A percentile compares a stretch with the other conserved stretches of the same genome.
phyloP scores from a whole-genome alignment of 2,329 filamentous ascomycete species.

The Xylaria hypoxylon region DNA sequence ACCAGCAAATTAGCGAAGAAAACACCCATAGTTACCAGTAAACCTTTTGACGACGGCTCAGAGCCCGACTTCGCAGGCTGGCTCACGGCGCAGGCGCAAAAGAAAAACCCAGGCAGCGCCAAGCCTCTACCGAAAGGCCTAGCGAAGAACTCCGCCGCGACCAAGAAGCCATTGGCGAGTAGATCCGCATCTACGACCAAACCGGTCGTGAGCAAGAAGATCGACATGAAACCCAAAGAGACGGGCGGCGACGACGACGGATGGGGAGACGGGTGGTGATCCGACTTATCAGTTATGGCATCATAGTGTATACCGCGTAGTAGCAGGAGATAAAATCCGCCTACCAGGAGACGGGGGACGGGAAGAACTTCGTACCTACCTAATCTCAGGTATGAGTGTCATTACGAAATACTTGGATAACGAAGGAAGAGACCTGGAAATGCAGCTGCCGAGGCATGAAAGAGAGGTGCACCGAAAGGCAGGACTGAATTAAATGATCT shows the following conservation, averaged over 20 bases:
- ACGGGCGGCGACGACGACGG: slow-evolving; percentile 67
- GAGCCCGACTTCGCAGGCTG: slow-evolving; percentile 97
- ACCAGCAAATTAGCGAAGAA: slow-evolving; percentile 45
- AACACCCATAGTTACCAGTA: slow-evolving; percentile 51
- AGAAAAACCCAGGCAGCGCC: slow-evolving; percentile 59
- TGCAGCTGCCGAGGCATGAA: background rate
- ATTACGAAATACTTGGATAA: slow-evolving; percentile 3
- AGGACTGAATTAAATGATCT: slow-evolving; percentile 17
- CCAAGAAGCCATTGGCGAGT: slow-evolving; percentile 54
- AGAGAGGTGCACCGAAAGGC: background rate
- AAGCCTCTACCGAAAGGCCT: slow-evolving; percentile 88
- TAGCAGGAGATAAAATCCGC: background rate
- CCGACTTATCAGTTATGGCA: background rate
- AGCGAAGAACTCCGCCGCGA: slow-evolving; percentile 62
- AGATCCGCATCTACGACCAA: slow-evolving; percentile 46
- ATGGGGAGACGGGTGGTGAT: slow-evolving; percentile 74
- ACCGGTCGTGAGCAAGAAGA: slow-evolving; percentile 67
- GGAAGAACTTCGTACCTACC: background rate
- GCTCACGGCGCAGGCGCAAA: slow-evolving; percentile 87
- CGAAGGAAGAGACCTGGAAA: slow-evolving; percentile 2
- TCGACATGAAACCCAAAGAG: slow-evolving; percentile 74
- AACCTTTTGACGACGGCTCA: slow-evolving; percentile 81
- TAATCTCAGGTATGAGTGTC: background rate
- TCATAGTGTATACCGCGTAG: background rate
- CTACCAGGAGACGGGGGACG: too few species aligned